Base-by-base conservation (phyloP, 768 basidiomycete species). In the Boletus rubescentipes region DNA sequence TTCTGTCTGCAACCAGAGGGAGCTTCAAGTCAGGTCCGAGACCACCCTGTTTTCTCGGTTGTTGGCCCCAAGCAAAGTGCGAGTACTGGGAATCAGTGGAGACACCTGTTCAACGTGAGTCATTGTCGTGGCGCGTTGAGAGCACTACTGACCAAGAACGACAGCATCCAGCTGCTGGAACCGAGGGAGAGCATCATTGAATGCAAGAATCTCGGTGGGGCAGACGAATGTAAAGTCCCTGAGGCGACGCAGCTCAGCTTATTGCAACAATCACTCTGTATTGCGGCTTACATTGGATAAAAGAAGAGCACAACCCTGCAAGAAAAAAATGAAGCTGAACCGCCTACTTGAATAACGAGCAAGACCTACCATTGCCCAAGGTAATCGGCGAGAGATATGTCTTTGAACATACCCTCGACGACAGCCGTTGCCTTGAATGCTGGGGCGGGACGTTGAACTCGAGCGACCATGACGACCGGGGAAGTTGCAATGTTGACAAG, bases 151-250 rank as follows among this genome's bases (percentile, higher is more conserved):
- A 91, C 91, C 90, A 57, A 96, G 81, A 40, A 96, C 86, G 36
- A 77, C 77, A 26, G 91, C 85, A 68, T 86, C 82, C 57, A 94
- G 75, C 49, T 79, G 79, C 49, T 83, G 77, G 78, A 96, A 93
- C 57, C 80, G 77, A 47, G 83, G 67, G 31, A 96, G 81, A 9
- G 91, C 87, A 57, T 92, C 90, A 71, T 96, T 93, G 81, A 94
- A 97, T 2, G 93, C 94, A 43, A 95, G 82, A 67, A 97, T 95
- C 73, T 96, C 94, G 53, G 93, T 94, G n/a, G 92, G 92, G 75
- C 92, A 95, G 63, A 91, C 89, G 61, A 90, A 91, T 36, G 91
- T 91, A 72, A 91, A 92, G 66, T 90, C 89, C 78, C 88, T 92
- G 57, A 23, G 37, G 23, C 32, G 18, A 51, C 9, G 10, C 21